Base-by-base conservation (phyloP, 2,329 filamentous ascomycete genomes). In the Aspergillus hiratsukae region DNA sequence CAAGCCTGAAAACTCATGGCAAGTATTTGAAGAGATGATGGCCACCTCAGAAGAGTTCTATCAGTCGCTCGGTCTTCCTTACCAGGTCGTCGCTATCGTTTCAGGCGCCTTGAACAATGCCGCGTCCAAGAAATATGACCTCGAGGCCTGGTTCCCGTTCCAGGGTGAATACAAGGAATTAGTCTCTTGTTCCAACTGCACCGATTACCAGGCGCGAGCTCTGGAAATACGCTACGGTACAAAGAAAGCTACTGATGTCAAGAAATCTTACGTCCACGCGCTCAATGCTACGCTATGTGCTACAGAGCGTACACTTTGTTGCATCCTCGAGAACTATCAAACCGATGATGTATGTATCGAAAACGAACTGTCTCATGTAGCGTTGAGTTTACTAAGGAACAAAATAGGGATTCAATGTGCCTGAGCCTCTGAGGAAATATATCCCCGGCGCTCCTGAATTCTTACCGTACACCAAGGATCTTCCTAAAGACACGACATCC, bases 81-180 rank as follows among this genome's bases (percentile, higher is more conserved):
- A 97, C 78, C 90, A 90, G 62, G 86, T 99, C 21, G 90, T 97
- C 9, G 87, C 88, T 53, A 99, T 99, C 62, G 94, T 97, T 56
- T 96, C 91, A n/a, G 93, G 93, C 4, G 94, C 94, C 0, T 78
- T 99, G 68, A 96, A 96, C 78, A 95, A 92, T 66, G 89, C 89
- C 1, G 87, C 87, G 3, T 81, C 90, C 28, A 97, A 96, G 83
- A 99, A 99, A 78, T 92, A 88, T 72, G 94, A 99, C 70, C 82
- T 99, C 23, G 94, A 99, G 74, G 93, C 94, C 2, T 96, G 91
- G 90, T 96, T 96, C 75, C 91, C 91, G 17, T 95, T 89, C 81
- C 92, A 97, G 75, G 89, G 89, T 67, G 94, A 97, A 76, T 99
- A 97, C 83, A 97, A 97, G 79, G 94, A 97, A 78, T 84, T 99